phyloP scores from a whole-genome alignment of 345 rosid species.

The Lepidium sativum region DNA sequence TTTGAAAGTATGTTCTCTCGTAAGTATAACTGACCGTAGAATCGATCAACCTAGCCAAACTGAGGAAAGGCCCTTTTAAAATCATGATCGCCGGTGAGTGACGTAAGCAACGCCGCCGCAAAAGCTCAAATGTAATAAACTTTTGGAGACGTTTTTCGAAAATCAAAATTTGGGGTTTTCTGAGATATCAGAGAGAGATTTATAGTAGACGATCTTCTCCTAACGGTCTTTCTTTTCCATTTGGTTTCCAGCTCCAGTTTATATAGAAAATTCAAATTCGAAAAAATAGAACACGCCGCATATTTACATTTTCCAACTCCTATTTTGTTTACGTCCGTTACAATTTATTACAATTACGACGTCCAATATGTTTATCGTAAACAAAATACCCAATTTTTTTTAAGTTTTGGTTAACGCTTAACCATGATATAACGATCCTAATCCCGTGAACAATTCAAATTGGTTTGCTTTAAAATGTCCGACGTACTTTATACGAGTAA shows the following conservation, averaged over 20 bases:
- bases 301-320: neutral
- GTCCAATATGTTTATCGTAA: too few relatives aligned
- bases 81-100: constrained; percentile 56
- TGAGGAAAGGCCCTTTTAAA: constrained; percentile 35
- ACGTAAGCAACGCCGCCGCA: constrained; percentile 49
- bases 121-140: constrained; percentile 26
- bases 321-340: neutral
- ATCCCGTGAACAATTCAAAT: neutral
- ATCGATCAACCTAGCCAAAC: constrained; percentile 54
- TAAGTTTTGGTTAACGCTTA: neutral
- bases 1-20: too few relatives aligned
- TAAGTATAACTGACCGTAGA: constrained; percentile 95
- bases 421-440: neutral
- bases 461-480: too few relatives aligned
- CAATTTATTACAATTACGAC: too few relatives aligned
- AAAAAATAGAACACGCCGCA: neutral
- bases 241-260: neutral
- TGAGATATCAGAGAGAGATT: neutral
- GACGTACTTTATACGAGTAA: too few relatives aligned
- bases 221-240: neutral
- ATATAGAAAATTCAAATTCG: neutral
- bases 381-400: neutral
- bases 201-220: neutral
- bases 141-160: constrained; percentile 26
- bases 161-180: neutral